Evolutionary conservation across 805 yeast species (phyloP).

Genomic region (Suhomyces xylopsoci): DNA sequence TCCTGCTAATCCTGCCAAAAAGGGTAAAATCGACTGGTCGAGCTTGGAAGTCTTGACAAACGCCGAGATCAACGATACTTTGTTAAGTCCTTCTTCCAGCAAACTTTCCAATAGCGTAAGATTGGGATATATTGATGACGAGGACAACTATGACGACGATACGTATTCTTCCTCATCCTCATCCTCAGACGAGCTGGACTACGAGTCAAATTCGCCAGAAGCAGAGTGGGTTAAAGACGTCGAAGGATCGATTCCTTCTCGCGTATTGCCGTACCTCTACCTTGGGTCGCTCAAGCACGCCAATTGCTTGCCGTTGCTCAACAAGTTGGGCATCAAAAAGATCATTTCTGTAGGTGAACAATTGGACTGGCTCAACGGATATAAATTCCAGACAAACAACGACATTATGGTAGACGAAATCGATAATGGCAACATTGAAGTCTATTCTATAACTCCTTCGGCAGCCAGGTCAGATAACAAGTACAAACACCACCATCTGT

Average conservation of each 20-base stretch:
- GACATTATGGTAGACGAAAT: conserved; percentile 20
- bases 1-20: conserved; percentile 34
- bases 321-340: conserved; percentile 63
- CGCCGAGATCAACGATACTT: conserved; percentile 33
- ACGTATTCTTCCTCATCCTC: not conserved
- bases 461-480: not conserved
- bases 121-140: conserved; percentile 30
- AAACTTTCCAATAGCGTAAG: conserved; percentile 9
- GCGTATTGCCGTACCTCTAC: conserved; percentile 78
- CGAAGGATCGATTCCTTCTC: conserved; percentile 77
- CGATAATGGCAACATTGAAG: conserved; percentile 31
- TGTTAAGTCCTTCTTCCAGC: conserved; percentile 15
- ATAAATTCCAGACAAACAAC: conserved; percentile 24
- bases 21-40: conserved; percentile 24
- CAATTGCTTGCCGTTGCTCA: conserved; percentile 59
- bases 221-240: conserved; percentile 38
- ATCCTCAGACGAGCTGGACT: conserved; percentile 10
- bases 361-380: conserved; percentile 56
- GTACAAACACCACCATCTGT: conserved; percentile 1
- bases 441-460: conserved; percentile 24
- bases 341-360: conserved; percentile 86
- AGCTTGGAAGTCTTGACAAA: conserved; percentile 26
- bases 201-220: conserved; percentile 1
- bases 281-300: conserved; percentile 86
- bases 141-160: conserved; percentile 13